Base-by-base conservation (phyloP, 257 asterid species). In the Solanum boliviense region DNA sequence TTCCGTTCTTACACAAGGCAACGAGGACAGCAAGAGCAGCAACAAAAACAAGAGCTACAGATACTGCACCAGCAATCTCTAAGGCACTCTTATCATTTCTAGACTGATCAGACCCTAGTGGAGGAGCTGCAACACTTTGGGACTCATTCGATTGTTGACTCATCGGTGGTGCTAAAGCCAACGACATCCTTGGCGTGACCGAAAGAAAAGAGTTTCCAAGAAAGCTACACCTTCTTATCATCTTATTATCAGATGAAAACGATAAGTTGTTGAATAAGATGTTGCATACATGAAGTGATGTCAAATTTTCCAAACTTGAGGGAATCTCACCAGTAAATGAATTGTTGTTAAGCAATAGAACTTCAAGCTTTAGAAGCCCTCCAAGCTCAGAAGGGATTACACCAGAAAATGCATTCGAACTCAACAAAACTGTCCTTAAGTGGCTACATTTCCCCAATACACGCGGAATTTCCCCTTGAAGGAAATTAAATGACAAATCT, bases 261-360 rank as follows among this genome's bases (percentile, higher is more conserved):
- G 97, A 95, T 73, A 97, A 83, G 89, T 94, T 93, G 88, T 97
- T 97, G 93, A 93, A 95, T 1, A 98, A 95, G 82, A 89, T 94
- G 23, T 94, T 94, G 73, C 96, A 95, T 29, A 67, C 46, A 13
- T 93, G 88, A 52, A 95, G 91, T 34, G 91, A 74, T 78, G 98
- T 89, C 48, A 92, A 29, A 56, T 89, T 94, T 25, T 90, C 92
- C 88, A 95, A 81, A 36, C 83, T 90, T 13, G 91, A 38, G 0
- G 98, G 98, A 56, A 95, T 92, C 93, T 92, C 92, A 76, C 99
- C 99, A 0, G 96, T 91, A 23, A 96, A 90, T 2, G 91, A 91
- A 52, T 96, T 95, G 73, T 93, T 94, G 93, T 94, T 90, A 88
- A 96, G 93, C 38, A 93, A 91, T 44, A 96, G 94, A 89, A 94